A percentile compares a stretch with the other conserved stretches of the same genome.
Evolutionary conservation across 352 stramenopile species (phyloP).

Genomic region (Aphanomyces stellatus): DNA sequence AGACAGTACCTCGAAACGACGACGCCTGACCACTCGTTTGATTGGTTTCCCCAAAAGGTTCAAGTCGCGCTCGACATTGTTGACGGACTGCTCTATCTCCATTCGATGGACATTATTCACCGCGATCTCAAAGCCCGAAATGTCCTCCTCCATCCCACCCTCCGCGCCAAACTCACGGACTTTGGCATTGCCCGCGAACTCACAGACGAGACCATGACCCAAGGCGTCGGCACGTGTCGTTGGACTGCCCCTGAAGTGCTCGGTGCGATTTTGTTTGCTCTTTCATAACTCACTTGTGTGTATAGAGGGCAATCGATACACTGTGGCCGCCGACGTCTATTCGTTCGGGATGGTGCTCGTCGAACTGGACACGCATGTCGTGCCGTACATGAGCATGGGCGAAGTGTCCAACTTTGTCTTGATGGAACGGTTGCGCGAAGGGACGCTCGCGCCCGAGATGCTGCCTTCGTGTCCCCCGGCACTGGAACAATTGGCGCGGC

Average conservation of each 20-base stretch:
- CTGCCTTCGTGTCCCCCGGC: neutral
- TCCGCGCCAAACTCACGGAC: slow-evolving; percentile 28
- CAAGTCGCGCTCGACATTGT: slow-evolving; percentile 27
- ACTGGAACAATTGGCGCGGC: neutral
- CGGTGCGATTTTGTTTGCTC: neutral
- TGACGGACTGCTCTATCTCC: slow-evolving; percentile 28
- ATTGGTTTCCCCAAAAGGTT: slow-evolving; percentile 48
- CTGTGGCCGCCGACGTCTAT: slow-evolving; percentile 21
- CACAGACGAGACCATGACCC: slow-evolving; percentile 14
- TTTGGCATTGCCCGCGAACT: slow-evolving; percentile 21
- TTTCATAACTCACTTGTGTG: neutral
- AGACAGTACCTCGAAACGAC: slow-evolving; percentile 36
- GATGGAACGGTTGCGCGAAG: slow-evolving; percentile 9
- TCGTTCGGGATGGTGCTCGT: slow-evolving; percentile 20
- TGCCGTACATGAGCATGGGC: neutral
- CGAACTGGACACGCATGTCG: slow-evolving; percentile 12
- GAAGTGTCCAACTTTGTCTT: slow-evolving; percentile 17
- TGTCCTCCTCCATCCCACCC: slow-evolving; percentile 30
- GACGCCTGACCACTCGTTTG: slow-evolving; percentile 25
- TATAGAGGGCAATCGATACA: slow-evolving; percentile 26
- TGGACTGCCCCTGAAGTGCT: slow-evolving; percentile 20
- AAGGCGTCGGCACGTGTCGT: slow-evolving; percentile 11
- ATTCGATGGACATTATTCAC: slow-evolving; percentile 49
- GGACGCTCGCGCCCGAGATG: neutral
- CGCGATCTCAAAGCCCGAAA: slow-evolving; percentile 30